Evolutionary conservation across 192 early-diverging fungal genomes (phyloP).

Genomic region (Phlyctochytrium bullatum): DNA sequence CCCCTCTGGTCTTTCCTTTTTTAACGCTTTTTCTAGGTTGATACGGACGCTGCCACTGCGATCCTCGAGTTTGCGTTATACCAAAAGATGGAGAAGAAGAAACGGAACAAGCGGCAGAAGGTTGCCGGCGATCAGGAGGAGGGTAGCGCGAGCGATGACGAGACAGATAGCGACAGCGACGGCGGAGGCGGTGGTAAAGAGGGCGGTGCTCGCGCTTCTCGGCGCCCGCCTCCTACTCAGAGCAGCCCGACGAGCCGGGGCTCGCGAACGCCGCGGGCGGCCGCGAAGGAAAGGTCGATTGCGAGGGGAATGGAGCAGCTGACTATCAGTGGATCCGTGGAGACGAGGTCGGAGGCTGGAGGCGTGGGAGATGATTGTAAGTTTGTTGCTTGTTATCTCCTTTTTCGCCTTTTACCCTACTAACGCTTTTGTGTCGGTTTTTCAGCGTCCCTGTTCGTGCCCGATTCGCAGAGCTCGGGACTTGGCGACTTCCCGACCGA

Average conservation of each 20-base stretch:
- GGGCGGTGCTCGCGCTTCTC: not conserved
- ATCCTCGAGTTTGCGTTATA: slow-evolving; percentile 90
- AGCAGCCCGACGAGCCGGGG: not conserved
- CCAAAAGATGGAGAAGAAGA: slow-evolving; percentile 65
- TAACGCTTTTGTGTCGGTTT: not conserved
- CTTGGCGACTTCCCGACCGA: too few species aligned
- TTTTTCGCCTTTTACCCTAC: too few species aligned
- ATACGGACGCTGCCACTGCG: slow-evolving; percentile 78
- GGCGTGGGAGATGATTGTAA: too few species aligned
- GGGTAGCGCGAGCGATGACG: slow-evolving; percentile 21
- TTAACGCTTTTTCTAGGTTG: slow-evolving; percentile 41
- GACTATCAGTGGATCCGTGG: not conserved
- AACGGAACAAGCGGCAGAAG: slow-evolving; percentile 21
- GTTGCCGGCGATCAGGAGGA: slow-evolving; percentile 19
- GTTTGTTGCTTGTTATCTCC: too few species aligned
- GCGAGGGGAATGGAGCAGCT: not conserved
- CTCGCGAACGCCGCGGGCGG: not conserved
- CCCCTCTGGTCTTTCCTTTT: not conserved
- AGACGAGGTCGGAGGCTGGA: not conserved
- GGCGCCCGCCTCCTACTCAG: too few species aligned
- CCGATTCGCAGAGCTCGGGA: slow-evolving; percentile 1
- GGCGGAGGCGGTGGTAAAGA: slow-evolving; percentile 5
- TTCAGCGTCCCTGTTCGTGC: not conserved
- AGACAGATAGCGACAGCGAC: slow-evolving; percentile 19
- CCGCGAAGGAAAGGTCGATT: not conserved